Evolutionary conservation across 2,329 filamentous ascomycete genomes (phyloP), one percentile per base, ranked within the genome.

Genomic region (Plenodomus tracheiphilus): DNA sequence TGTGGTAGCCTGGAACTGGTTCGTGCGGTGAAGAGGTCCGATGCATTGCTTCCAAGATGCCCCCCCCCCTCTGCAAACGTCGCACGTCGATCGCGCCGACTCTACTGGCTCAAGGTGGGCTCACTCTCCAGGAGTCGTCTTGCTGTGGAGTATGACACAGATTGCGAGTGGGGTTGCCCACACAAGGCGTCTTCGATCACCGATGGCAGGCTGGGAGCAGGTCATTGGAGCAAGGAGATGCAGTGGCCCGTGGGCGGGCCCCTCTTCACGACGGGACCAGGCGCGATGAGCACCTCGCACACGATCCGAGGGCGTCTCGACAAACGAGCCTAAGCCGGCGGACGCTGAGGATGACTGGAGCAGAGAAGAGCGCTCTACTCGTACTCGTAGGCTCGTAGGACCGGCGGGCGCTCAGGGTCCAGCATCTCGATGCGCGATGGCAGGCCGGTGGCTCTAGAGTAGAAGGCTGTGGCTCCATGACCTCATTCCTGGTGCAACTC

Each of bases 231-330:
- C 28, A 32, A 32, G 28, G 4, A 4, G 13, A 11, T 8, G 9
- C 28, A 32, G 28, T 32, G 8, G 9, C 11, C 13, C 25, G 7
- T 41, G 37, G 21, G 43, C 49, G 57, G 51, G 49, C 54, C 54
- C 51, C 18, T 47, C 17, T 41, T 40, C 49, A 46, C 43, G 16
- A 43, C 43, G 20, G 40, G 52, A 46, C 34, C 45, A 49, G 53
- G n/a, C 39, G 54, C 56, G 63, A 64, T 61, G 47, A 15, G 42
- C 59, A 54, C 49, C 25, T 48, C 51, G 35, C 38, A 39, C 40
- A 50, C 57, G 59, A 63, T 61, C 40, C n/a, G 34, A 35, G 30
- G 6, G 20, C 4, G 4, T 20, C 3, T 19, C 19, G 19, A 43
- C 20, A 18, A 22, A 37, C 41, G 34, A 15, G 28, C 7, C 28